Evolutionary conservation across 2,329 filamentous ascomycete species (phyloP).

Genomic region (Emericellopsis atlantica): DNA sequence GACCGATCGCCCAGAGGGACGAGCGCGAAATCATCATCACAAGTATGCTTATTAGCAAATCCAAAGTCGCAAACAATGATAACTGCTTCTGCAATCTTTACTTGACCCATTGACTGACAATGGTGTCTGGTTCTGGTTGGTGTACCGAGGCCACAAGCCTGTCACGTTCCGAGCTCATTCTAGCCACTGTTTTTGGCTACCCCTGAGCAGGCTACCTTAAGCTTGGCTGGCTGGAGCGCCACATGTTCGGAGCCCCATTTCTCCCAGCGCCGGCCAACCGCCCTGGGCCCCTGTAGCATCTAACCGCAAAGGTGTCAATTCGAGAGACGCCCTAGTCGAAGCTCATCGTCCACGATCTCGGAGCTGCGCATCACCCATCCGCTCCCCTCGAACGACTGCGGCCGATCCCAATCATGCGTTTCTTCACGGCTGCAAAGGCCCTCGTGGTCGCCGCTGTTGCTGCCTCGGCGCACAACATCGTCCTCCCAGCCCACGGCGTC

Average conservation of each 20-base stretch:
- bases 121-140: too few relatives aligned
- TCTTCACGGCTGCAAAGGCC: constrained; percentile 24
- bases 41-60: too few relatives aligned
- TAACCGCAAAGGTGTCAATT: constrained; percentile 17
- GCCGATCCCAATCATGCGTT: constrained; percentile 3
- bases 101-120: too few relatives aligned
- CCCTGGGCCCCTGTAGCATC: not conserved
- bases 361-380: constrained; percentile 1
- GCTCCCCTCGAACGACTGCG: not conserved
- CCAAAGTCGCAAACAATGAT: too few relatives aligned
- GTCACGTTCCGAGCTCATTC: too few relatives aligned
- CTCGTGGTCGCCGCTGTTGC: constrained; percentile 28
- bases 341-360: not conserved
- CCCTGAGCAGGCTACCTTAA: not conserved
- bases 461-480: constrained; percentile 83
- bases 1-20: too few relatives aligned
- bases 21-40: too few relatives aligned
- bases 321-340: constrained; percentile 2
- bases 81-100: too few relatives aligned
- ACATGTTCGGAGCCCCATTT: not conserved
- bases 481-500: constrained; percentile 80
- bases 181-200: not conserved
- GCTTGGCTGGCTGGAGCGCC: not conserved
- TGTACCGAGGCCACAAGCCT: too few relatives aligned
- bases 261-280: not conserved